A percentile compares a stretch with the other conserved stretches of the same genome.
phyloP scores from a whole-genome alignment of 768 basidiomycete species.

The Pluteus cervinus region DNA sequence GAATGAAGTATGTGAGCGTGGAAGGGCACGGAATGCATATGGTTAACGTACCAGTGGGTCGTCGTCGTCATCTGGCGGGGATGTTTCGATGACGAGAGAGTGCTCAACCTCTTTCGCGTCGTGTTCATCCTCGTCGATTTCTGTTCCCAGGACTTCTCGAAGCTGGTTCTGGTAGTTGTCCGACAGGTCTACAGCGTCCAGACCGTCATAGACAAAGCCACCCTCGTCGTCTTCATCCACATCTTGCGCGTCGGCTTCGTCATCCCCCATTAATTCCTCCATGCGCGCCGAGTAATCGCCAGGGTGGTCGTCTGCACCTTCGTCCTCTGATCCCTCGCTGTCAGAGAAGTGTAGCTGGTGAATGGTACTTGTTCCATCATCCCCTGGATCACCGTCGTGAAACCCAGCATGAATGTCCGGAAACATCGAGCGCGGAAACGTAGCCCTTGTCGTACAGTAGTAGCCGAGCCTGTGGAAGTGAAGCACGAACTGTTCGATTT shows the following conservation, averaged over 20 bases:
- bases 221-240: constrained; percentile 51
- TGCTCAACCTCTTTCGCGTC: constrained; percentile 36
- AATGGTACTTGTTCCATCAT: no score
- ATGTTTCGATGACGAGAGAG: constrained; percentile 34
- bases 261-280: constrained; percentile 55
- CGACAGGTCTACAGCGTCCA: constrained; percentile 46
- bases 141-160: constrained; percentile 65
- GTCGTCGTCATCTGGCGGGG: constrained; percentile 17
- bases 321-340: constrained; percentile 35
- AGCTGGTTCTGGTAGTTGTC: constrained; percentile 63
- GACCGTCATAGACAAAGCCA: constrained; percentile 68
- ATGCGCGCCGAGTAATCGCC: constrained; percentile 65
- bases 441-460: no score
- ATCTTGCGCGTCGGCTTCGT: constrained; percentile 23
- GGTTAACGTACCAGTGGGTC: constrained; percentile 22
- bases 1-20: constrained; percentile 11
- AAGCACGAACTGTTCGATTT: no score
- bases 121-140: constrained; percentile 44
- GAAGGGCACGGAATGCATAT: constrained; percentile 1
- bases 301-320: constrained; percentile 27
- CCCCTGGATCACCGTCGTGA: no score
- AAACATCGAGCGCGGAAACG: no score
- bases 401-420: no score
- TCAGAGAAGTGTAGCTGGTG: constrained; percentile 29
- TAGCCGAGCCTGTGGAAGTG: no score